phyloP scores from a whole-genome alignment of 1,284 basidiomycete genomes.

The Cutaneotrichosporon sp. region DNA sequence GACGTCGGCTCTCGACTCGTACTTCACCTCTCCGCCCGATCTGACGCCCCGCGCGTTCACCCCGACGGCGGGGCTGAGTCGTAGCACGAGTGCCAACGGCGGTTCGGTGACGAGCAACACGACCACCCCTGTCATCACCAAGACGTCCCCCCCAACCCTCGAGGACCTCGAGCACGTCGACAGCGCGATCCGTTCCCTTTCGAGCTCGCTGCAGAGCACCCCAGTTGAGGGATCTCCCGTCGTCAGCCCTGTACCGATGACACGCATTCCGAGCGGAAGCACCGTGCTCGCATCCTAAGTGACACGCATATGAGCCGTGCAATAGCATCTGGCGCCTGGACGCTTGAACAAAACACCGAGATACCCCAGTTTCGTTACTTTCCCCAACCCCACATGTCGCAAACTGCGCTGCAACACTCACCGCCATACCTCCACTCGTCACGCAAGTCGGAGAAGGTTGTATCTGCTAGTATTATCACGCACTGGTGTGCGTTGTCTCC shows the following conservation, averaged over 20 bases:
- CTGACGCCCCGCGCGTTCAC: constrained; percentile 17
- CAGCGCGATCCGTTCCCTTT: constrained; percentile 18
- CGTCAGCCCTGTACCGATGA: constrained; percentile 3
- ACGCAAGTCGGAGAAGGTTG: constrained; percentile 1
- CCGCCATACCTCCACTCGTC: neutral
- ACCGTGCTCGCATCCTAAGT: constrained; percentile 11
- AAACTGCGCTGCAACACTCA: neutral
- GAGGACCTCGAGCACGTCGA: constrained; percentile 25
- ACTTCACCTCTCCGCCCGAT: constrained; percentile 28
- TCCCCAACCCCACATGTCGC: neutral
- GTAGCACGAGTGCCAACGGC: constrained; percentile 5
- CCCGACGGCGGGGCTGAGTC: constrained; percentile 8
- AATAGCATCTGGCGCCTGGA: constrained; percentile 3
- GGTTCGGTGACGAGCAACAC: constrained; percentile 2
- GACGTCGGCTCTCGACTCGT: constrained; percentile 40
- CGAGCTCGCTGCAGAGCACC: constrained; percentile 14
- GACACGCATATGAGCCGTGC: constrained; percentile 2
- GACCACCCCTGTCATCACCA: constrained; percentile 1
- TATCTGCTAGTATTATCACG: constrained; percentile 1
- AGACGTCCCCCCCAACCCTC: constrained; percentile 11
- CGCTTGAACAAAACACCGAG: neutral
- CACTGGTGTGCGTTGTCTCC: constrained; percentile 3
- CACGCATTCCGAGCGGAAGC: constrained; percentile 3
- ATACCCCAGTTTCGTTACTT: neutral
- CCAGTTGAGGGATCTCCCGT: constrained; percentile 10